Conservation (phyloP, 805 yeast genomes). For the Priceomyces carsonii region DNA sequence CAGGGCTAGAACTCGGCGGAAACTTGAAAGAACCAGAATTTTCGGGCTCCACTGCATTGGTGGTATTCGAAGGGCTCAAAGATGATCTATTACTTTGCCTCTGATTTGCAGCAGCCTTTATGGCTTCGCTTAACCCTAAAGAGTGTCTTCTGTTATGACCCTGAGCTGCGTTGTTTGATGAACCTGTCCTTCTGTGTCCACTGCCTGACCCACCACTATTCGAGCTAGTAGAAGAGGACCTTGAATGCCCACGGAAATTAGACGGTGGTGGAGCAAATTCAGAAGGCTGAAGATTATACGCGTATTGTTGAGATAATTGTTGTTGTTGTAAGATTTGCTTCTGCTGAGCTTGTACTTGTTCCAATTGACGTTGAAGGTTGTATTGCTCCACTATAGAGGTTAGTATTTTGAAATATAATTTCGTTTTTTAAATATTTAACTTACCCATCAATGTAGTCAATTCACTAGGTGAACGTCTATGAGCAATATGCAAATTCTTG, state of each 20-base stretch:
- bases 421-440: background rate
- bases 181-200: slow-evolving; percentile 38
- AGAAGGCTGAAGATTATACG: slow-evolving; percentile 22
- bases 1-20: slow-evolving; percentile 44
- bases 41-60: slow-evolving; percentile 12
- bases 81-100: slow-evolving; percentile 46
- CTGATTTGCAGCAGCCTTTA: slow-evolving; percentile 93
- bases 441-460: slow-evolving; percentile 78
- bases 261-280: slow-evolving; percentile 25
- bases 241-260: slow-evolving; percentile 30
- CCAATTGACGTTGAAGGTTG: slow-evolving; percentile 88
- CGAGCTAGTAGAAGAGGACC: slow-evolving; percentile 30
- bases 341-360: slow-evolving; percentile 87
- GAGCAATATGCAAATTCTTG: slow-evolving; percentile 80
- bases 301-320: slow-evolving; percentile 30
- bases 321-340: slow-evolving; percentile 82
- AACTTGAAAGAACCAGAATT: slow-evolving; percentile 49
- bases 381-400: slow-evolving; percentile 65
- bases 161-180: slow-evolving; percentile 20
- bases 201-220: slow-evolving; percentile 11
- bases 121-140: slow-evolving; percentile 87
- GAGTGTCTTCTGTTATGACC: slow-evolving; percentile 95
- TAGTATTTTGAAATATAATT: slow-evolving; percentile 2
- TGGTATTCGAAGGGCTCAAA: slow-evolving; percentile 29
- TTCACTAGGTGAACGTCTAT: slow-evolving; percentile 94